Evolutionary conservation across 352 stramenopile species (phyloP), one percentile per base, ranked within the genome.

Genomic region (Phytophthora parvispora): DNA sequence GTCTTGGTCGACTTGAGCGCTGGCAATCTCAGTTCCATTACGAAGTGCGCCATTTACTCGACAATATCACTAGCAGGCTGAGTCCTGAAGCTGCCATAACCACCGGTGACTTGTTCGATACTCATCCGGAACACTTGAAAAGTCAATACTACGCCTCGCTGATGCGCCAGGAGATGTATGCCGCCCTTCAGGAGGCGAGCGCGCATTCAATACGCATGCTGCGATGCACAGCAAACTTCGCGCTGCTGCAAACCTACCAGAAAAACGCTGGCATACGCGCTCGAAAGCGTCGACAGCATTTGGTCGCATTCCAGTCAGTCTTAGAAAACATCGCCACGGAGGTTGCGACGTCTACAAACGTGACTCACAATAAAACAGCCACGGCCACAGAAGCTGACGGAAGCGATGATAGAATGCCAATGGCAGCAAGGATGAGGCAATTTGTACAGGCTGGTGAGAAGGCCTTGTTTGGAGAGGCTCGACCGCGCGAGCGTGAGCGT

Each of bases 1-100:
- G 67, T 5, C 42, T 76, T 16, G 22, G 36, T 27, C 50, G 63
- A 25, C 63, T 84, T 20, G 67, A 78, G 51, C 60, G 64, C 10
- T 84, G 74, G 77, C 77, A 84, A 32, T 42, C 31, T 9, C 67
- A 64, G 13, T 82, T 63, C 13, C 74, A 84, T 40, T 28, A 67
- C 27, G 64, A 74, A 54, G 72, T 84, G 7, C 60, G 65, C 15
- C 64, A 69, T 32, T 56, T 78, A 49, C 60, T 74, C 1, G 65
- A 76, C n/a, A 48, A 69, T n/a, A 29, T 72, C 27, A 56, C 57
- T 25, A 51, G 40, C 20, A 36, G 25, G 48, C 25, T 76, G 16
- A 76, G 63, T 24, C 32, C 43, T n/a, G 63, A 72, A 40, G 63
- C 63, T 15, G 45, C 52, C 0, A 6, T 64, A 48, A 48, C 52